phyloP scores from a whole-genome alignment of 2,329 filamentous ascomycete genomes.

The Fusarium sp. region DNA sequence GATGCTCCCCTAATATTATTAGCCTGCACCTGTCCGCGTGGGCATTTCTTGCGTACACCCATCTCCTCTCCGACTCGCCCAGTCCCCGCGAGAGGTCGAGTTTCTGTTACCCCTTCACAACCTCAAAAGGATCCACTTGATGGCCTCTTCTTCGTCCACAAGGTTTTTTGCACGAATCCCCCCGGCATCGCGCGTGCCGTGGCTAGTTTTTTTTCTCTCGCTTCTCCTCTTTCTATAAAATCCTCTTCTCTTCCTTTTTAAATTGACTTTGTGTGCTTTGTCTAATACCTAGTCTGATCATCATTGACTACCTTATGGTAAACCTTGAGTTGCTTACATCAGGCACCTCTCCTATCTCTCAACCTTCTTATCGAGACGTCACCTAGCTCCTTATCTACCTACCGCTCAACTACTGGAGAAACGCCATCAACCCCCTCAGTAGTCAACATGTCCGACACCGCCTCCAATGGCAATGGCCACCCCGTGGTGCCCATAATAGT shows the following conservation, averaged over 20 bases:
- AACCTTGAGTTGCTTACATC: conserved; percentile 6
- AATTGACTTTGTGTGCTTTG: not conserved
- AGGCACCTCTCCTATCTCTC: conserved; percentile 11
- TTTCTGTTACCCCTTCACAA: conserved; percentile 47
- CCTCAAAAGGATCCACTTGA: conserved; percentile 44
- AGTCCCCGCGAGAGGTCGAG: conserved; percentile 39
- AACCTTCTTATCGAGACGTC: conserved; percentile 21
- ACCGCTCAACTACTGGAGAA: not conserved
- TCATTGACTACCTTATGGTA: not conserved
- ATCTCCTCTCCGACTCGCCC: conserved; percentile 36
- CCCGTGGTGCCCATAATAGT: conserved; percentile 8
- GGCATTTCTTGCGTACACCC: conserved; percentile 25
- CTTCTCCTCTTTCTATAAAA: conserved; percentile 5
- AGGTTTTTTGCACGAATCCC: conserved; percentile 31
- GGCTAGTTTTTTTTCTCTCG: conserved; percentile 21
- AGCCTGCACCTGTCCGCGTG: conserved; percentile 14
- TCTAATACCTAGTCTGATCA: not conserved
- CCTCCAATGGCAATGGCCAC: conserved; percentile 16
- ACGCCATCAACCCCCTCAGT: not conserved
- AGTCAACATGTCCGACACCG: conserved; percentile 22
- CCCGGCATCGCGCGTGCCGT: conserved; percentile 22
- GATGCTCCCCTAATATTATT: conserved; percentile 1
- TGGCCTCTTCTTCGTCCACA: conserved; percentile 37
- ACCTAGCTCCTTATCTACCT: not conserved
- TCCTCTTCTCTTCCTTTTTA: not conserved